Conservation (phyloP, 352 stramenopile species). For the Phytophthora capsici region DNA sequence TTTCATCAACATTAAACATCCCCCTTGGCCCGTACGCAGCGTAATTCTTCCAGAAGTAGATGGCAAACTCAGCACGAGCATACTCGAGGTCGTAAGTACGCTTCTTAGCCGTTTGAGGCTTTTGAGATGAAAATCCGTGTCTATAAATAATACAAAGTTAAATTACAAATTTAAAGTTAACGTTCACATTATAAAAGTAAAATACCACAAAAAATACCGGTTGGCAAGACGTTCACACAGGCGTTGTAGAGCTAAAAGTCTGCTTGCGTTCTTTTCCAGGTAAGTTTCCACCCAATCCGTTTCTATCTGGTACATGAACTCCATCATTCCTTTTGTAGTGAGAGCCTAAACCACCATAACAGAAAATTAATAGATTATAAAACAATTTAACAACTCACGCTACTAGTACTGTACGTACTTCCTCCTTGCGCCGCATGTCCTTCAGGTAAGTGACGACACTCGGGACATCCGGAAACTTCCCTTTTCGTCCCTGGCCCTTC, state of each 20-base stretch:
- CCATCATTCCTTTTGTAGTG: background rate
- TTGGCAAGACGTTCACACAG: conserved; percentile 3
- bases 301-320: too few relatives aligned
- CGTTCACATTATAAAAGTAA: background rate
- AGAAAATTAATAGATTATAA: background rate
- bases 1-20: conserved; percentile 4
- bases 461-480: conserved; percentile 5
- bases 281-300: conserved; percentile 3
- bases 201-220: conserved; percentile 7
- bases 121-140: conserved; percentile 3
- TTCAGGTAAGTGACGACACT: conserved; percentile 8
- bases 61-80: background rate
- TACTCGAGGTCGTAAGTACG: too few relatives aligned
- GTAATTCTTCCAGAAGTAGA: background rate
- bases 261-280: background rate
- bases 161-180: conserved; percentile 1
- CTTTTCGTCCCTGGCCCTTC: conserved; percentile 4
- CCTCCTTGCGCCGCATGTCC: background rate
- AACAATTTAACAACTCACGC: too few relatives aligned
- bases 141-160: background rate
- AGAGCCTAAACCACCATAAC: background rate
- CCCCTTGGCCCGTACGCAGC: background rate
- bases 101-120: background rate
- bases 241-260: background rate
- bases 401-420: too few relatives aligned